These are phyloP conservation scores for Penicillium daleae DNA, from an alignment of 495 filamentous ascomycete species.

Conservation along the genomic window DNA sequence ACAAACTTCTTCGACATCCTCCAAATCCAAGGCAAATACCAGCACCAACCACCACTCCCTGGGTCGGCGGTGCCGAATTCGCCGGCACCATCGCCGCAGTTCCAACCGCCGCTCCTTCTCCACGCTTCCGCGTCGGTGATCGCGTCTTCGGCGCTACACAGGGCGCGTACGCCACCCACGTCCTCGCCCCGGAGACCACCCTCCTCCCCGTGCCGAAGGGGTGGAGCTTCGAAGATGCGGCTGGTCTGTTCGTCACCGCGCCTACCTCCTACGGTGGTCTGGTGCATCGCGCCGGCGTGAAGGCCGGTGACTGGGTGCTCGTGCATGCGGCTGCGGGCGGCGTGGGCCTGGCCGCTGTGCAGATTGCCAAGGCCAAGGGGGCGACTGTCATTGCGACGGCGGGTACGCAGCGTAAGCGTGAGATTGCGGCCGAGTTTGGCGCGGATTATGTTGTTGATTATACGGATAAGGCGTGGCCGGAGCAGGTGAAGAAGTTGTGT, in stretches of 20 bases:
- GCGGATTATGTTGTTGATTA: conserved; percentile 87
- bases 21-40: conserved; percentile 82
- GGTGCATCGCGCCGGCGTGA: conserved; percentile 74
- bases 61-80: conserved; percentile 88
- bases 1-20: conserved; percentile 97
- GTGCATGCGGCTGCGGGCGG: conserved; percentile 93
- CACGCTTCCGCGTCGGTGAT: conserved; percentile 73
- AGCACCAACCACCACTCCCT: conserved; percentile 72
- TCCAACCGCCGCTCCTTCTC: conserved; percentile 51
- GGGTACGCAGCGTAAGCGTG: conserved; percentile 73
- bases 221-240: conserved; percentile 83
- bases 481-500: conserved; percentile 72
- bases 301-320: conserved; percentile 82
- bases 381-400: conserved; percentile 91
- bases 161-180: conserved; percentile 81
- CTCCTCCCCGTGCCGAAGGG: conserved; percentile 75
- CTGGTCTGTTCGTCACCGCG: conserved; percentile 87
- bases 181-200: conserved; percentile 65
- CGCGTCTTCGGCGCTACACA: conserved; percentile 86
- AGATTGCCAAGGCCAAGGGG: conserved; percentile 89
- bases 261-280: conserved; percentile 89
- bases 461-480: conserved; percentile 69
- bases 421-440: conserved; percentile 76
- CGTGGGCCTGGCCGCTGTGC: conserved; percentile 88
- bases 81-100: conserved; percentile 72